Conservation (phyloP, 1,284 basidiomycete species). For the Cryptococcus sp. region DNA sequence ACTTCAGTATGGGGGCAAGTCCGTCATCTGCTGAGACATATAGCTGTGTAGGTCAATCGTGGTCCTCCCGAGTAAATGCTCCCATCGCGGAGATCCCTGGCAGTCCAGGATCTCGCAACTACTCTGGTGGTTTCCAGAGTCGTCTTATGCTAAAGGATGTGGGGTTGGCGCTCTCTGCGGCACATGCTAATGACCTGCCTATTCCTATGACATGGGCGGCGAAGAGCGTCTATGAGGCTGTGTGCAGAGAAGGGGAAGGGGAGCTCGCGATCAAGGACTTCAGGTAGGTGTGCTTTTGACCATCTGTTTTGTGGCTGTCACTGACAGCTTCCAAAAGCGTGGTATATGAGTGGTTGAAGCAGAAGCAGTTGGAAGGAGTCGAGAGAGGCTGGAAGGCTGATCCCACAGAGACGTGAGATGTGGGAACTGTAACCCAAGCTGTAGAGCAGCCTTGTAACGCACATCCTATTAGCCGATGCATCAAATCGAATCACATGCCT, state of each 20-base stretch:
- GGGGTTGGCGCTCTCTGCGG: conserved; percentile 40
- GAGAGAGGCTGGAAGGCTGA: conserved; percentile 45
- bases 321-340: conserved; percentile 20
- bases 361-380: conserved; percentile 38
- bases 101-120: conserved; percentile 38
- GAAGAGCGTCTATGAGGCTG: conserved; percentile 39
- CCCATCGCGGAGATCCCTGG: conserved; percentile 34
- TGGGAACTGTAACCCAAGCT: too few relatives aligned
- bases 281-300: conserved; percentile 22
- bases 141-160: conserved; percentile 49
- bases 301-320: neutral
- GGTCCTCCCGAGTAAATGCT: conserved; percentile 44
- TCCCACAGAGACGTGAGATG: neutral
- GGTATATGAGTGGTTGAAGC: conserved; percentile 44
- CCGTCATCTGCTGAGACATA: neutral
- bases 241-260: conserved; percentile 33
- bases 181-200: conserved; percentile 32
- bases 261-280: conserved; percentile 42
- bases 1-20: neutral
- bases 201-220: conserved; percentile 44
- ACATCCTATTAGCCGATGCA: too few relatives aligned
- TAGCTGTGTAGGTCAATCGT: conserved; percentile 35
- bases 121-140: conserved; percentile 39
- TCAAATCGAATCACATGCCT: too few relatives aligned
- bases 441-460: too few relatives aligned